phyloP scores from a whole-genome alignment of 164 flowering plant species.

The Nymphaea thermarum region DNA sequence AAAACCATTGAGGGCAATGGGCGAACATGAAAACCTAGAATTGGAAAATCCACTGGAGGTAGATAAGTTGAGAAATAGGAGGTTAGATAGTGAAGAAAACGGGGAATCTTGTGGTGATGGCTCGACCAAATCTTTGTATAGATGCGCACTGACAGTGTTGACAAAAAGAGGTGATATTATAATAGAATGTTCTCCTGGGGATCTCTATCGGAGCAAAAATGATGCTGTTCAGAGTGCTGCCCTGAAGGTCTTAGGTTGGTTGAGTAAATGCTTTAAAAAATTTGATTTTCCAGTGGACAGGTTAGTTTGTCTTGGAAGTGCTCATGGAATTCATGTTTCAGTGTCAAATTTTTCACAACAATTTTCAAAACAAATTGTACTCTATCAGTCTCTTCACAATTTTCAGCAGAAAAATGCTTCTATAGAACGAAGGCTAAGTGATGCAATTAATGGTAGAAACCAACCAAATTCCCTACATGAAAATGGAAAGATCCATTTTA shows the following conservation, averaged over 20 bases:
- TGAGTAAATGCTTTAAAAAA: constrained; percentile 38
- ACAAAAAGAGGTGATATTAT: constrained; percentile 45
- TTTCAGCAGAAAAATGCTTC: not conserved
- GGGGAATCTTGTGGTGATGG: constrained; percentile 15
- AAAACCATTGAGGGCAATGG: constrained; percentile 13
- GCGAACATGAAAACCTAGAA: constrained; percentile 26
- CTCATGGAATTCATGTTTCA: constrained; percentile 22
- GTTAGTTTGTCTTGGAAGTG: constrained; percentile 19
- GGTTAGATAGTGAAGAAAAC: constrained; percentile 10
- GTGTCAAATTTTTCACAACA: constrained; percentile 24
- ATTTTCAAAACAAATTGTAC: constrained; percentile 11
- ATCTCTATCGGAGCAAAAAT: constrained; percentile 41
- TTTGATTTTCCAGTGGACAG: constrained; percentile 31
- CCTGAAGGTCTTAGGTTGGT: constrained; percentile 57
- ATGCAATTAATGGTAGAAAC: not conserved
- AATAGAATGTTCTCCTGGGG: constrained; percentile 40
- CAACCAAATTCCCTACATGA: constrained; percentile 6
- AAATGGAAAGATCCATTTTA: constrained; percentile 13
- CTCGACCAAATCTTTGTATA: constrained; percentile 13
- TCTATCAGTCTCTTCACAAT: not conserved
- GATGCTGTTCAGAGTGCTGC: constrained; percentile 69
- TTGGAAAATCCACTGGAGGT: constrained; percentile 13
- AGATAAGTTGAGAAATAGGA: constrained; percentile 12
- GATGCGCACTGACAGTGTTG: constrained; percentile 52
- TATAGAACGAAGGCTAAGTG: too few relatives aligned